Conservation (phyloP, 805 yeast species). For the Osmozyma mogii region DNA sequence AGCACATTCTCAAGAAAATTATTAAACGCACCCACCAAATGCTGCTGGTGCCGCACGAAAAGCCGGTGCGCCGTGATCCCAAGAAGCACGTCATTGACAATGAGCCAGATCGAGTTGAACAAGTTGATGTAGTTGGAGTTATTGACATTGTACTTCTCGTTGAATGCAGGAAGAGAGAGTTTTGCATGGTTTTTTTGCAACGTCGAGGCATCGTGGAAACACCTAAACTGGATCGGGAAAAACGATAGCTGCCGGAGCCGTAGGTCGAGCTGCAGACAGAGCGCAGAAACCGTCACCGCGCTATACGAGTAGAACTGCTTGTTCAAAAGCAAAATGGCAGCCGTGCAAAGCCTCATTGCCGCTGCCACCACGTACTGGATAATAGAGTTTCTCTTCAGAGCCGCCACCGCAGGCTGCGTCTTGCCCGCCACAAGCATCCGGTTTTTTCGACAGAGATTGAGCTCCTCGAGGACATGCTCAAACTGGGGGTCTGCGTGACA, state of each 20-base stretch:
- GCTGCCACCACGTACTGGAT: too few relatives aligned
- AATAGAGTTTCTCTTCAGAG: too few relatives aligned
- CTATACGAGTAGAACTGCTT: constrained; percentile 13
- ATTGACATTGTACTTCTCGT: constrained; percentile 29
- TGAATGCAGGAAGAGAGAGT: constrained; percentile 27
- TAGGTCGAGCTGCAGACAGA: constrained; percentile 73
- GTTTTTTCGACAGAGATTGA: too few relatives aligned
- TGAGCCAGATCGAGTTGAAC: constrained; percentile 84
- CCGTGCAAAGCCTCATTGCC: too few relatives aligned
- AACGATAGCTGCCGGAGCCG: constrained; percentile 68
- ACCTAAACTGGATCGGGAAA: constrained; percentile 71
- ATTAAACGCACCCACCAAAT: too few relatives aligned
- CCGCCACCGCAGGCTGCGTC: too few relatives aligned
- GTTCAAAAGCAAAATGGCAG: constrained; percentile 22
- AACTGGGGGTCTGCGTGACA: too few relatives aligned
- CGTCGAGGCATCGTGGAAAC: constrained; percentile 38
- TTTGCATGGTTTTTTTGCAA: constrained; percentile 39
- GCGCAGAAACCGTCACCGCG: constrained; percentile 42
- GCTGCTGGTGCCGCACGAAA: constrained; percentile 23
- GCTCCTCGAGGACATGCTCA: too few relatives aligned
- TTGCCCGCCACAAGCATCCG: too few relatives aligned
- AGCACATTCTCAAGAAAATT: too few relatives aligned
- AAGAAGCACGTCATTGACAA: constrained; percentile 69
- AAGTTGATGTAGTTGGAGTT: constrained; percentile 60
- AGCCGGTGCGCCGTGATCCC: constrained; percentile 55